Percentiles rank a stretch among this genome's conserved stretches.
Evolutionary conservation across 371 early-diverging fungal genomes (phyloP).

Genomic region (Haplosporangium sp.): DNA sequence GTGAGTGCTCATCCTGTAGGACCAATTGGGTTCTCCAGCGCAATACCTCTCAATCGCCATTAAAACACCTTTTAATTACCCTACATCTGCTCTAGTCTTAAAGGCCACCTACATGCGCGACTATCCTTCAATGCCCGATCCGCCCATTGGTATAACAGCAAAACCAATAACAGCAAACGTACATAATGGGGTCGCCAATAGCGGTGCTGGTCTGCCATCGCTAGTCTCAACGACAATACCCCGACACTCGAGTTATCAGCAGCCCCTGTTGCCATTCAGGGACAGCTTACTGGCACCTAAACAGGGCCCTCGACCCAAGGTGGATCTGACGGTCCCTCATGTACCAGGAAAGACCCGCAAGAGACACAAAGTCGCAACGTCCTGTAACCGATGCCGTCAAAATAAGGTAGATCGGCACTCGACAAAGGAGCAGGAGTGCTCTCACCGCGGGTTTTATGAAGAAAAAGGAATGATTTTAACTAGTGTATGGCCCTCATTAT

Average conservation of each 20-base stretch:
- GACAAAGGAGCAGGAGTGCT: background rate
- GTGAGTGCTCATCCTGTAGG: too few species aligned
- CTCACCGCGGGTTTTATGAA: too few species aligned
- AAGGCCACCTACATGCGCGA: slow-evolving; percentile 3
- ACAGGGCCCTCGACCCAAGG: slow-evolving; percentile 17
- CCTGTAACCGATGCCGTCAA: slow-evolving; percentile 53
- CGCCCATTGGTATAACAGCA: background rate
- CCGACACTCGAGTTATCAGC: slow-evolving; percentile 9
- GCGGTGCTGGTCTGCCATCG: background rate
- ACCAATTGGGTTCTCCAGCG: too few species aligned
- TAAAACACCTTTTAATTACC: too few species aligned
- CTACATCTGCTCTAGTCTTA: slow-evolving; percentile 1
- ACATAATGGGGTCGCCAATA: background rate
- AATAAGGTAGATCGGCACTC: slow-evolving; percentile 42
- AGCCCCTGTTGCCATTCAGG: slow-evolving; percentile 22
- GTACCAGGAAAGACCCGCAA: slow-evolving; percentile 46
- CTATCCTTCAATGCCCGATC: slow-evolving; percentile 24
- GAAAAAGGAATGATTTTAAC: background rate
- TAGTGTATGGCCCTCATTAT: background rate
- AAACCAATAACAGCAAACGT: background rate
- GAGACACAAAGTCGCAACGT: slow-evolving; percentile 51
- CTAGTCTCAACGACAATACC: slow-evolving; percentile 1
- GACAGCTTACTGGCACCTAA: slow-evolving; percentile 26
- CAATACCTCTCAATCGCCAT: too few species aligned
- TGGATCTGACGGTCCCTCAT: slow-evolving; percentile 22